These are phyloP conservation scores for Citrus inodora DNA, from an alignment of 345 rosid species.

Conservation along the genomic window DNA sequence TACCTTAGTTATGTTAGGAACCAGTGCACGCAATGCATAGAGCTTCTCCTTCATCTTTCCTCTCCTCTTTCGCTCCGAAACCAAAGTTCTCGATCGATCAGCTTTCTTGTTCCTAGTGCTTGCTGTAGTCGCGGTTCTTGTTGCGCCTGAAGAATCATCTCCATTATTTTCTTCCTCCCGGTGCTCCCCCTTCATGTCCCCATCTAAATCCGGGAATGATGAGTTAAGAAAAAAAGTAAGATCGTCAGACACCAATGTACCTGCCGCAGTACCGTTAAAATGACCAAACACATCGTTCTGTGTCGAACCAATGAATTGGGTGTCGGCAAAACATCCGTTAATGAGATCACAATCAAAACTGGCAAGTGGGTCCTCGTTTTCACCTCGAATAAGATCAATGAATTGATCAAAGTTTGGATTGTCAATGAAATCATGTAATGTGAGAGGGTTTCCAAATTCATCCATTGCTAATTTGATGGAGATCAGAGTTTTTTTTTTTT, in stretches of 20 bases:
- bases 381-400: slow-evolving; percentile 56
- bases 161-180: slow-evolving; percentile 35
- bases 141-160: slow-evolving; percentile 53
- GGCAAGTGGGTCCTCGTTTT: slow-evolving; percentile 23
- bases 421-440: slow-evolving; percentile 42
- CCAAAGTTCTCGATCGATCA: slow-evolving; percentile 71
- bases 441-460: slow-evolving; percentile 13
- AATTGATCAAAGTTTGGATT: slow-evolving; percentile 61
- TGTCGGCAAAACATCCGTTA: slow-evolving; percentile 26
- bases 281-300: slow-evolving; percentile 25
- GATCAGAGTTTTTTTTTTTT: background rate
- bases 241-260: slow-evolving; percentile 29
- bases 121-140: slow-evolving; percentile 29
- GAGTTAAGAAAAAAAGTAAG: slow-evolving; percentile 28
- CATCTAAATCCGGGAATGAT: slow-evolving; percentile 32
- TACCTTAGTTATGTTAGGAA: slow-evolving; percentile 94
- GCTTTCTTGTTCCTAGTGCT: slow-evolving; percentile 30
- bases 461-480: slow-evolving; percentile 9
- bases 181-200: slow-evolving; percentile 19
- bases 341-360: slow-evolving; percentile 31
- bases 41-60: slow-evolving; percentile 91
- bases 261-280: background rate
- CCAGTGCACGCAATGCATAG: slow-evolving; percentile 75
- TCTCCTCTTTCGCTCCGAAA: slow-evolving; percentile 70
- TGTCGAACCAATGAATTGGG: slow-evolving; percentile 3